Base-by-base conservation (phyloP, 1,284 basidiomycete species). In the Apiotrichum montevideense region DNA sequence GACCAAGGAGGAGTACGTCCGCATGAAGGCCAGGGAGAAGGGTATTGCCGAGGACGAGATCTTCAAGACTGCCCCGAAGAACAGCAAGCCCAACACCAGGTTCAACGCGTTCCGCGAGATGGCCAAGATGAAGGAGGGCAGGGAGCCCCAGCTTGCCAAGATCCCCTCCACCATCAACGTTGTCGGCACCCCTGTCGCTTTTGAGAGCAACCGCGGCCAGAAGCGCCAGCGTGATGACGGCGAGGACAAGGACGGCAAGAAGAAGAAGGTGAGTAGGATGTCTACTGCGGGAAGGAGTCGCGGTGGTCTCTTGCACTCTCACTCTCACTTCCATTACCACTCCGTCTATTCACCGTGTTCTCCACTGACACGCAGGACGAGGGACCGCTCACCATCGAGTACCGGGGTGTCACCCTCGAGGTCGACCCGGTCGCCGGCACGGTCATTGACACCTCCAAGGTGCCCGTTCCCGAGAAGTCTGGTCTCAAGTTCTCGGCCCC, bases 1-100 rank as follows among this genome's bases (percentile, higher is more conserved):
- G 93, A 82, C 87, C 67, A 96, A 96, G 87, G 86, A 87, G 62
- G 90, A 81, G 6, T 98, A 98, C 76, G 91, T 92, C 69, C 85
- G 90, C 64, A 95, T 94, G 91, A 98, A 98, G 79, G 90, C 94
- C 78, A 88, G 90, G 77, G 94, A 97, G 79, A 96, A 97, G 78
- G 92, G 92, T 43, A 78, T 81, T 56, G 75, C 78, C 61, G 71
- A 66, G 32, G 35, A 44, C 14, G 59, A 85, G 79, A 42, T 87
- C 84, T 57, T 86, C 84, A 54, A 57, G 47, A 55, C 52, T n/a
- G 21, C 35, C 41, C 54, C 56, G 39, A 44, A 37, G 35, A 77
- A 78, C 49, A 78, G 80, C 35, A 80, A 80, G 46, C 55, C 63
- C 50, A 66, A 61, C 33, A 59, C 63, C 59, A 70, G 75, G 61